These are phyloP conservation scores for Tolypocladium tropicale DNA, from an alignment of 2,329 filamentous ascomycete species.

Conservation along the genomic window DNA sequence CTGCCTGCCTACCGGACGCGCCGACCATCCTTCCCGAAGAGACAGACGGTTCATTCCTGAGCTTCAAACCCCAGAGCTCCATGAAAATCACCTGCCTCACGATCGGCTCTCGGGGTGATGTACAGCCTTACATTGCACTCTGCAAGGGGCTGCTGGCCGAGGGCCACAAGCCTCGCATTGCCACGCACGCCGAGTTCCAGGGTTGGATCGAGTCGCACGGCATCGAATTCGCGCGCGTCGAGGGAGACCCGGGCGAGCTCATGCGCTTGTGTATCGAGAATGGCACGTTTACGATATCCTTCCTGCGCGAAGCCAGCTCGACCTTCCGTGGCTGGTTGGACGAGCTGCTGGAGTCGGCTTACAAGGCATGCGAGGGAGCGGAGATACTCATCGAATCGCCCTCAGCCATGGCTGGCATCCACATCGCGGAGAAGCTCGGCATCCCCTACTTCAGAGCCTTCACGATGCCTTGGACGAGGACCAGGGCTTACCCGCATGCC, in stretches of 20 bases:
- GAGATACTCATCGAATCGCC: conserved; percentile 93
- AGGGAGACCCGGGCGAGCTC: conserved; percentile 83
- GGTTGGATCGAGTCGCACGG: conserved; percentile 86
- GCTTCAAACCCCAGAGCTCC: conserved; percentile 76
- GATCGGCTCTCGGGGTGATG: conserved; percentile 90
- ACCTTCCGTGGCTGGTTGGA: conserved; percentile 96
- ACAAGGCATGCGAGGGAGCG: conserved; percentile 71
- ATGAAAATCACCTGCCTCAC: conserved; percentile 86
- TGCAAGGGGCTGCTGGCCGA: conserved; percentile 85
- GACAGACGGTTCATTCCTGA: conserved; percentile 73
- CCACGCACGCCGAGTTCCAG: conserved; percentile 84
- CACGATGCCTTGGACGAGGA: conserved; percentile 98
- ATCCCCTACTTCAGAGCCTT: conserved; percentile 97
- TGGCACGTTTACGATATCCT: conserved; percentile 90
- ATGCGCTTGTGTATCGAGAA: conserved; percentile 96
- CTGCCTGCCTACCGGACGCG: conserved; percentile 40
- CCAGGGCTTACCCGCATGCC: conserved; percentile 89
- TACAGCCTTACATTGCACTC: conserved; percentile 93
- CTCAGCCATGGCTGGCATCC: conserved; percentile 93
- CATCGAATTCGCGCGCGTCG: conserved; percentile 82
- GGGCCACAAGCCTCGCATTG: conserved; percentile 78
- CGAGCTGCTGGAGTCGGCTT: conserved; percentile 72
- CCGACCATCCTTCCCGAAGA: conserved; percentile 85
- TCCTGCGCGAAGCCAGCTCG: conserved; percentile 74
- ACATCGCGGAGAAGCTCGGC: conserved; percentile 84